These are phyloP conservation scores for Saccharomyces hybrid DNA, from an alignment of 1,139 yeast genomes.

Conservation along the genomic window DNA sequence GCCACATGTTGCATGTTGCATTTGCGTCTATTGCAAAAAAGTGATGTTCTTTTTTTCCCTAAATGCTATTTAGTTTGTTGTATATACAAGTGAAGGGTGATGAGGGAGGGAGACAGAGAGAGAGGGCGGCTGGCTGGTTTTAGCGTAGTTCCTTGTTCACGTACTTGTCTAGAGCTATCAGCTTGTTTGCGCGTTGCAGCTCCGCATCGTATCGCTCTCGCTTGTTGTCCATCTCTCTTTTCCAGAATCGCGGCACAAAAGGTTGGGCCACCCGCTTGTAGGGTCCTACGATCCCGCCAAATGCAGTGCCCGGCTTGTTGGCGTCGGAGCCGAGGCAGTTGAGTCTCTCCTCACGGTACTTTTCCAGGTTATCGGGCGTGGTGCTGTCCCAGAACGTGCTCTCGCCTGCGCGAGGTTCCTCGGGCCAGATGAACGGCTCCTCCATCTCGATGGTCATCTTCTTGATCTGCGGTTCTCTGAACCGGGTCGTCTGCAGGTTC, in stretches of 20 bases:
- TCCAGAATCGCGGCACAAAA: slow-evolving; percentile 52
- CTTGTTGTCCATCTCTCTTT: slow-evolving; percentile 38
- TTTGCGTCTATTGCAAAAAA: too few species aligned
- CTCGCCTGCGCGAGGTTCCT: slow-evolving; percentile 43
- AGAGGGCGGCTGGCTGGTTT: too few species aligned
- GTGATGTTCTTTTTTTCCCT: too few species aligned
- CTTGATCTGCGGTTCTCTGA: slow-evolving; percentile 74
- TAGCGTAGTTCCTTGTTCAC: background rate
- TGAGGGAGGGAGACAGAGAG: too few species aligned
- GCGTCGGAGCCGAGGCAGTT: slow-evolving; percentile 58
- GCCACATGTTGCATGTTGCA: too few species aligned
- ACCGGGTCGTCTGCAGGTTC: slow-evolving; percentile 58
- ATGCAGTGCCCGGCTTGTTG: slow-evolving; percentile 60
- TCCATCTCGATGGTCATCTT: slow-evolving; percentile 94
- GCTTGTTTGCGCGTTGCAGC: slow-evolving; percentile 11
- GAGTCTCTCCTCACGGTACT: slow-evolving; percentile 39
- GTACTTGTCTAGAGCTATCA: slow-evolving; percentile 11
- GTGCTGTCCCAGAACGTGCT: slow-evolving; percentile 34
- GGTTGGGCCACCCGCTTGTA: slow-evolving; percentile 60
- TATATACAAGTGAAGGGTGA: too few species aligned
- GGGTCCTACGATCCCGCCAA: slow-evolving; percentile 70
- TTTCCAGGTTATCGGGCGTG: slow-evolving; percentile 35
- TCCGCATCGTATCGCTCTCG: slow-evolving; percentile 26
- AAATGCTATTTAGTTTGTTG: too few species aligned
- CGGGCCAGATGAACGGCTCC: slow-evolving; percentile 93